phyloP scores from a whole-genome alignment of 768 basidiomycete species.

The Amanita rimosa region DNA sequence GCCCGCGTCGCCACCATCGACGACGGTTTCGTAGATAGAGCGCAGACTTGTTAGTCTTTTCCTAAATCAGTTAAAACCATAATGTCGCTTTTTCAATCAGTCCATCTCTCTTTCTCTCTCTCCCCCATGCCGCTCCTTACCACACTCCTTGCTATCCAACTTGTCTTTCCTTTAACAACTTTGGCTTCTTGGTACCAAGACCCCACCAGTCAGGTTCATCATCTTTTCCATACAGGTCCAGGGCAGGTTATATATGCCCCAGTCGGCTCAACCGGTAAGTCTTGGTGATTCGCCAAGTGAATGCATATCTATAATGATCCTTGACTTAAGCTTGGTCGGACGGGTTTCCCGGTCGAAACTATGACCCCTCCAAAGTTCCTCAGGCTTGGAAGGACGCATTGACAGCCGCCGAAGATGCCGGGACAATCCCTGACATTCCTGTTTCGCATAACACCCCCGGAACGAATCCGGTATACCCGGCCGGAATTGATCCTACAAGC shows the following conservation, averaged over 20 bases:
- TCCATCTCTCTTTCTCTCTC: constrained; percentile 7
- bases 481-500: constrained; percentile 31
- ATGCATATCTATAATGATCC: background rate
- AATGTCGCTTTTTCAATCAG: no score
- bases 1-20: constrained; percentile 14
- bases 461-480: constrained; percentile 33
- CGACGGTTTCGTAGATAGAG: background rate
- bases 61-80: background rate
- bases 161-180: constrained; percentile 9
- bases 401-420: constrained; percentile 49
- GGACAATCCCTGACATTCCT: constrained; percentile 65
- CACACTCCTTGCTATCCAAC: constrained; percentile 12
- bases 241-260: constrained; percentile 40
- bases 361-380: constrained; percentile 45
- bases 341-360: constrained; percentile 40
- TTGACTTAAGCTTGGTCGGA: constrained; percentile 42
- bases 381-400: constrained; percentile 64
- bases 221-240: constrained; percentile 48
- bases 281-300: background rate
- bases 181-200: constrained; percentile 47
- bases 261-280: constrained; percentile 50
- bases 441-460: constrained; percentile 25
- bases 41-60: background rate
- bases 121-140: constrained; percentile 13
- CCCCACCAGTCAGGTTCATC: constrained; percentile 45